Base-by-base conservation (phyloP, 1,284 basidiomycete genomes). In the Athelia sp. region DNA sequence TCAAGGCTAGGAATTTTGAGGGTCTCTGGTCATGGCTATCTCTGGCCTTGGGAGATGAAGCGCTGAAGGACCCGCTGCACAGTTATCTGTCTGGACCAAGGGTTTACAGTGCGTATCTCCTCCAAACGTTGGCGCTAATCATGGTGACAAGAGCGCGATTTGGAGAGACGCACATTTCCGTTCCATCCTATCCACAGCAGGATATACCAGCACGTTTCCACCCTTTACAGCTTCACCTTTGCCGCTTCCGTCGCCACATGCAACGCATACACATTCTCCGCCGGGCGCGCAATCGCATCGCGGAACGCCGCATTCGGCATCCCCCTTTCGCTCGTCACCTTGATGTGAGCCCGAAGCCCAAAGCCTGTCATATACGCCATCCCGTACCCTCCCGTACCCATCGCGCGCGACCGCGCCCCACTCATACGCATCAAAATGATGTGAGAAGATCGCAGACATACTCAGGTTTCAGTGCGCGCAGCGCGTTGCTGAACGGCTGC, bases 361-460 rank as follows among this genome's bases (percentile, higher is more conserved):
- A 79, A 84, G 36, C 85, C 84, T 17, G 86, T 85, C 81, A 87
- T 79, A 58, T 90, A 89, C 22, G 86, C 81, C 31, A 88, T 79
- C 29, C 87, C 88, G 60, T n/a, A n/a, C n/a, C n/a, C n/a, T n/a
- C n/a, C n/a, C n/a, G n/a, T 89, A 90, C 3, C 89, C 89, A 54
- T 90, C 79, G 1, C 84, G 82, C 14, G 89, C 84, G 50, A 93
- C 89, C 73, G 90, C 89, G 48, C 90, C 90, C 86, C 88, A 93
- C 29, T 92, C 92, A 68, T 94, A 95, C 19, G 79, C 83, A 44
- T 75, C 75, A 61, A 95, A 85, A 61, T 87, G 80, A 54, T 84
- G 84, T 18, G 87, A 90, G 64, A 88, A 93, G 48, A 96, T 79
- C 19, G 91, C 88, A 36, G 87, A 91, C n/a, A 93, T 96, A 62